phyloP scores from a whole-genome alignment of 164 flowering plant genomes.

The Amborella trichopoda region DNA sequence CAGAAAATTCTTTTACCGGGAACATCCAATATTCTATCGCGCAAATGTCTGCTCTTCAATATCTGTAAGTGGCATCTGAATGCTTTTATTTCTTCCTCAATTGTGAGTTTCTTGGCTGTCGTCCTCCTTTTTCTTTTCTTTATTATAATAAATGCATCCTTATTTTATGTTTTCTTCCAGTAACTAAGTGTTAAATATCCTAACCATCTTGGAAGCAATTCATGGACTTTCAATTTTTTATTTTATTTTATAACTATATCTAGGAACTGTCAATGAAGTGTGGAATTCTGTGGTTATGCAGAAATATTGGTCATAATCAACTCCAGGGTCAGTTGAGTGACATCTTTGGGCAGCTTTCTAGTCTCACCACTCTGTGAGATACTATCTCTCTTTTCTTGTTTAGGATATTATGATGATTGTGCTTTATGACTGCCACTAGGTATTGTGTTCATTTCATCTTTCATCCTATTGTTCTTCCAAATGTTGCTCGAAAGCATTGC shows the following conservation, averaged over 20 bases:
- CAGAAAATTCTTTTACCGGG: slow-evolving; percentile 47
- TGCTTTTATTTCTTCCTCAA: too few relatives aligned
- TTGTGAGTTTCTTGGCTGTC: background rate
- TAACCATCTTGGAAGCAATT: too few relatives aligned
- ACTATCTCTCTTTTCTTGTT: background rate
- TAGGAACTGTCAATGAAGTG: background rate
- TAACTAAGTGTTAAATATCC: too few relatives aligned
- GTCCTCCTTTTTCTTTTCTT: background rate
- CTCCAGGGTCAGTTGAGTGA: slow-evolving; percentile 62
- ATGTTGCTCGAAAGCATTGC: background rate
- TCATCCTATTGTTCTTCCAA: background rate
- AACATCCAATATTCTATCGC: slow-evolving; percentile 66
- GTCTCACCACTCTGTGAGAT: slow-evolving; percentile 46
- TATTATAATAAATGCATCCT: too few relatives aligned
- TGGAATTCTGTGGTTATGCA: slow-evolving; percentile 17
- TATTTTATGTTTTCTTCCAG: too few relatives aligned
- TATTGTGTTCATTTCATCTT: background rate
- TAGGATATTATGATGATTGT: too few relatives aligned
- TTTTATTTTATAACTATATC: too few relatives aligned
- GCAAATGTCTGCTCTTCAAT: slow-evolving; percentile 41
- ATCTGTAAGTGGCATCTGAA: slow-evolving; percentile 57
- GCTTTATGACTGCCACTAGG: background rate
- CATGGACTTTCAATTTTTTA: too few relatives aligned
- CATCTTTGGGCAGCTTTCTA: slow-evolving; percentile 56
- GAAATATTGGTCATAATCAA: slow-evolving; percentile 59